Conservation (phyloP, 2,329 filamentous ascomycete species). For the Sphaerulina musiva region DNA sequence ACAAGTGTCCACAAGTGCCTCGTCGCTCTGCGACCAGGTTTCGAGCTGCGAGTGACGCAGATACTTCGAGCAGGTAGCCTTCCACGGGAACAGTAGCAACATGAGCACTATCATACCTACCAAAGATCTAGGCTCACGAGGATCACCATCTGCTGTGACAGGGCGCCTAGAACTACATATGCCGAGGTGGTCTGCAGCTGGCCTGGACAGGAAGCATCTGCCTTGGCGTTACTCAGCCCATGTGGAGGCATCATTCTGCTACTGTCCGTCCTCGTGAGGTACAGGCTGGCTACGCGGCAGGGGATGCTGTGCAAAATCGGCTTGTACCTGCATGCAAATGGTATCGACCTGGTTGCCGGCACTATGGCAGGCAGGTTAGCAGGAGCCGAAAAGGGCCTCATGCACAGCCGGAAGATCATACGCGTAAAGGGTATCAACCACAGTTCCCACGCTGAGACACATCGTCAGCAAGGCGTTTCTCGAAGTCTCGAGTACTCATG, state of each 20-base stretch:
- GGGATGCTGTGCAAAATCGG: conserved; percentile 1
- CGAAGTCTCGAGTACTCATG: not conserved
- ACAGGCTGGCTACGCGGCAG: not conserved
- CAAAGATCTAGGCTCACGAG: not conserved
- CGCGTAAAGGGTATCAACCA: not conserved
- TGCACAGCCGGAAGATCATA: not conserved
- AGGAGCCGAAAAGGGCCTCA: not conserved
- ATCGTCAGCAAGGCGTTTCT: not conserved
- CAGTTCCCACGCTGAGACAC: not conserved
- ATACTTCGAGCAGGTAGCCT: not conserved
- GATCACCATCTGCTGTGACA: conserved; percentile 2
- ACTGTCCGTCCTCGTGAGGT: conserved; percentile 1
- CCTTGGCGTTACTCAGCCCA: not conserved
- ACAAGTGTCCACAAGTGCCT: not conserved
- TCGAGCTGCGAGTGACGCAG: not conserved
- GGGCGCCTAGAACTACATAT: not conserved
- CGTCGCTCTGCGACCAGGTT: not conserved
- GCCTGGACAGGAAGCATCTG: not conserved
- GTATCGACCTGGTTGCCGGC: conserved; percentile 4
- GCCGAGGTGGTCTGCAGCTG: conserved; percentile 1
- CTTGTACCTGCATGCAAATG: conserved; percentile 4
- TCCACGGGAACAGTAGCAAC: not conserved
- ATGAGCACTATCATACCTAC: not conserved
- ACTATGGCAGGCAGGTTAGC: not conserved
- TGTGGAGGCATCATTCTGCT: conserved; percentile 1